Percentiles rank a stretch among this genome's conserved stretches.
These are phyloP conservation scores for Choricystis sp. DNA, from an alignment of 139 green algal genomes.

Conservation along the genomic window DNA sequence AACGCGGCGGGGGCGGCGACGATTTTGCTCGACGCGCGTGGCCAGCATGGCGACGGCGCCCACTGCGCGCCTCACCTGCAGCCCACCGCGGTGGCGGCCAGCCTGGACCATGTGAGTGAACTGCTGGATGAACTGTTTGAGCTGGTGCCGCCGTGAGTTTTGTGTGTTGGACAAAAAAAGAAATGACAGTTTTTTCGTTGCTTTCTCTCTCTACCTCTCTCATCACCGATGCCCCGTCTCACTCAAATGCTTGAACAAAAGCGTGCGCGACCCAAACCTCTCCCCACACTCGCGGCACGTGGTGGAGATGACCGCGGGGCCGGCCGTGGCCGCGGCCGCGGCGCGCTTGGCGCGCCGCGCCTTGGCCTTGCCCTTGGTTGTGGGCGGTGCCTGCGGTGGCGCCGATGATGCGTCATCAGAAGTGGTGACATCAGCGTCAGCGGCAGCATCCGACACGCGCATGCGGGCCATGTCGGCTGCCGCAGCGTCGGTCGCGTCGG, in stretches of 20 bases:
- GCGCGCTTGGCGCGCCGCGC: slow-evolving; percentile 20
- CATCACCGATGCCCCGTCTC: slow-evolving; percentile 34
- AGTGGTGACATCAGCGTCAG: slow-evolving; percentile 1
- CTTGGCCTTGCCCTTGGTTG: slow-evolving; percentile 7
- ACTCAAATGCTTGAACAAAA: slow-evolving; percentile 56
- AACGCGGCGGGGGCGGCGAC: slow-evolving; percentile 55
- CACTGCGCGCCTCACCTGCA: neutral
- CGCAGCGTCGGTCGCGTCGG: neutral
- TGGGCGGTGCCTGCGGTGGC: neutral
- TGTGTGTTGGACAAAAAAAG: neutral
- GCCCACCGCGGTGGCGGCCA: neutral
- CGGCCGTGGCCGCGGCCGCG: slow-evolving; percentile 1
- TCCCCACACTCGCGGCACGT: slow-evolving; percentile 32
- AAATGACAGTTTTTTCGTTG: neutral
- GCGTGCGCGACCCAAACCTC: slow-evolving; percentile 33
- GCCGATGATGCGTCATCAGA: slow-evolving; percentile 1
- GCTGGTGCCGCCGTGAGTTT: neutral
- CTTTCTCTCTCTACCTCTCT: slow-evolving; percentile 5
- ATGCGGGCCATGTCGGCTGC: neutral
- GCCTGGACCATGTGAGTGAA: neutral
- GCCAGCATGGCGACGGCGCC: neutral
- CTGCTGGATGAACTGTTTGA: neutral
- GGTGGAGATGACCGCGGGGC: neutral
- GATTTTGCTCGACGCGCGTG: slow-evolving; percentile 40
- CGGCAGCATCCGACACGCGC: neutral